Evolutionary conservation across 139 green algal genomes (phyloP).

Genomic region (Chlamydomonas asymmetrica): DNA sequence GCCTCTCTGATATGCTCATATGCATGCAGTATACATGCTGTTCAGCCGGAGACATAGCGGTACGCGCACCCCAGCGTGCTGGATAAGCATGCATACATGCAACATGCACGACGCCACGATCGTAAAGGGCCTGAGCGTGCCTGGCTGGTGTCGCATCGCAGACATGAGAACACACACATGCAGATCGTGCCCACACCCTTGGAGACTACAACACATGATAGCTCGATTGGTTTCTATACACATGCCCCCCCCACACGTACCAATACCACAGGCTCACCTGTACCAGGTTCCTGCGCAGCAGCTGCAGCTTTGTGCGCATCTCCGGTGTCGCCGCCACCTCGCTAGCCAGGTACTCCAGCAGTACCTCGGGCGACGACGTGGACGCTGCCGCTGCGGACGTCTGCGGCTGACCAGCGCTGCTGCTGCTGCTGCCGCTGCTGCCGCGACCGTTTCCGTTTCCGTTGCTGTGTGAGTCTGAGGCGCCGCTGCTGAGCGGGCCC

Average conservation of each 20-base stretch:
- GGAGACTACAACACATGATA: not conserved
- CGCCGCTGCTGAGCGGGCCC: not conserved
- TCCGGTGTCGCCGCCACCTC: constrained; percentile 19
- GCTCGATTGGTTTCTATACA: not conserved
- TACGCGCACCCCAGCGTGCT: too few relatives aligned
- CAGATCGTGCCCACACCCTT: not conserved
- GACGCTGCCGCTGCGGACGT: not conserved
- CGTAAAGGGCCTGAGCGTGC: not conserved
- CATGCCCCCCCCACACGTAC: not conserved
- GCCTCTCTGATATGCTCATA: too few relatives aligned
- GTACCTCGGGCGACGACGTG: not conserved
- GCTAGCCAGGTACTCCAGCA: constrained; percentile 7
- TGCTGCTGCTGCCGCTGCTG: not conserved
- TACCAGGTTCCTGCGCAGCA: constrained; percentile 10
- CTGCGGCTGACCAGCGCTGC: not conserved
- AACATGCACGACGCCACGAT: not conserved
- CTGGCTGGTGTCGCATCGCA: not conserved
- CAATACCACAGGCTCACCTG: constrained; percentile 3
- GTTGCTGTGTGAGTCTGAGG: not conserved
- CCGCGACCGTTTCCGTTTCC: not conserved
- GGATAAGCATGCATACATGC: too few relatives aligned
- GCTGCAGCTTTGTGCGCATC: constrained; percentile 18
- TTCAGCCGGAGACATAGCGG: too few relatives aligned
- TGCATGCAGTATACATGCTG: too few relatives aligned
- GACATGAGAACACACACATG: not conserved